A percentile compares a stretch with the other conserved stretches of the same genome.
Evolutionary conservation across 73 alveolate genomes (phyloP).

Genomic region (Halteria grandinella): DNA sequence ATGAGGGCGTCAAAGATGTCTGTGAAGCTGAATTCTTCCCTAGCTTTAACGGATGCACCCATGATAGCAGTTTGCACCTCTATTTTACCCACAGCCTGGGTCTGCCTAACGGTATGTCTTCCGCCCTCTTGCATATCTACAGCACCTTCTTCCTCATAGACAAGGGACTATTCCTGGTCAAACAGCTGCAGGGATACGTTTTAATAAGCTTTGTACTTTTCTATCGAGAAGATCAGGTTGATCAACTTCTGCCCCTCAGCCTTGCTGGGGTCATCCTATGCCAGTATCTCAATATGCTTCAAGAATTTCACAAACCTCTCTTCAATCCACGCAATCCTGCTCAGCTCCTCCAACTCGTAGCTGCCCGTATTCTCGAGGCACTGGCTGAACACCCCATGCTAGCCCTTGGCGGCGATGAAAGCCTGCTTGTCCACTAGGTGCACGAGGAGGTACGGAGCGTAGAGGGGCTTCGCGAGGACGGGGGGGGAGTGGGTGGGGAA

Average conservation of each 20-base stretch:
- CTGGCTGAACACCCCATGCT: not conserved
- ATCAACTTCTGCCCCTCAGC: conserved; percentile 7
- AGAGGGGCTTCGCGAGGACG: no score
- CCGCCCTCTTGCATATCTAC: conserved; percentile 27
- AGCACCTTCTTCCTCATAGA: conserved; percentile 13
- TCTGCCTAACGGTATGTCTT: no score
- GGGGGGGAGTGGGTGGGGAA: no score
- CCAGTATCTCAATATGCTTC: conserved; percentile 16
- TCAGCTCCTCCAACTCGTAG: conserved; percentile 14
- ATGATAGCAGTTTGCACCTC: no score
- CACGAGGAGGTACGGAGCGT: conserved; percentile 27
- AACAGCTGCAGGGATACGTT: conserved; percentile 9
- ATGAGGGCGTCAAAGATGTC: no score
- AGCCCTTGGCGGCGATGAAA: conserved; percentile 4
- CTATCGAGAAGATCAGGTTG: not conserved
- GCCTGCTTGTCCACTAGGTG: conserved; percentile 11
- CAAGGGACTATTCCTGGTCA: conserved; percentile 29
- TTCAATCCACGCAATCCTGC: not conserved
- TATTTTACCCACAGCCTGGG: no score
- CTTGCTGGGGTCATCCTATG: not conserved
- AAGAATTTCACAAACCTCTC: conserved; percentile 25
- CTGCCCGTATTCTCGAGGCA: not conserved
- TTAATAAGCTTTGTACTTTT: conserved; percentile 34
- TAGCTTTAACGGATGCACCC: no score
- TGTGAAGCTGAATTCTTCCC: no score